A percentile compares a stretch with the other conserved stretches of the same genome.
These are phyloP conservation scores for Linnemannia exigua DNA, from an alignment of 192 early-diverging fungal species.

Conservation along the genomic window DNA sequence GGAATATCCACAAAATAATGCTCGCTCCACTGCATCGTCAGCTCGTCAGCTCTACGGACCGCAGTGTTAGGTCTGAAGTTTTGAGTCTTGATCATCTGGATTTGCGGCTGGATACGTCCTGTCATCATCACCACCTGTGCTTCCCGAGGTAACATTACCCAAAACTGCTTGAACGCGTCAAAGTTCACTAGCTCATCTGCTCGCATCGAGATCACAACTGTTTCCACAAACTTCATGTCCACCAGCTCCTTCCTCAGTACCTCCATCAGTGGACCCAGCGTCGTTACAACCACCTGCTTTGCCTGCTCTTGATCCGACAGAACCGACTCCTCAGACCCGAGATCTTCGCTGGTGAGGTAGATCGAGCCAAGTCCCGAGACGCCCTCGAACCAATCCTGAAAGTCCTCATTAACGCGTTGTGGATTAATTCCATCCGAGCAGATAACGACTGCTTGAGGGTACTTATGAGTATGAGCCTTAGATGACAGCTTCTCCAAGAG, in stretches of 20 bases:
- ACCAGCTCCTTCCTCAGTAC: constrained; percentile 22
- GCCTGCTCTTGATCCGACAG: constrained; percentile 31
- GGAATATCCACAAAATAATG: constrained; percentile 35
- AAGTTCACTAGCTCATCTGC: constrained; percentile 33
- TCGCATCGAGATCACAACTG: constrained; percentile 45
- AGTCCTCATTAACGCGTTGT: constrained; percentile 40
- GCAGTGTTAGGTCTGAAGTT: constrained; percentile 36
- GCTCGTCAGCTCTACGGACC: constrained; percentile 39
- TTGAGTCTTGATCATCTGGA: constrained; percentile 24
- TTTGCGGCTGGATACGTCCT: constrained; percentile 25
- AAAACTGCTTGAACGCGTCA: constrained; percentile 49
- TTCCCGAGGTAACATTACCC: constrained; percentile 21
- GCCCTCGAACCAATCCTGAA: constrained; percentile 36
- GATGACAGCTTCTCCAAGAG: constrained; percentile 36
- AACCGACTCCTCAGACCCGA: background rate
- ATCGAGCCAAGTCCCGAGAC: constrained; percentile 21
- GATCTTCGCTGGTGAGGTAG: constrained; percentile 15
- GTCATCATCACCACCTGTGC: constrained; percentile 46
- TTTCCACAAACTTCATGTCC: constrained; percentile 37
- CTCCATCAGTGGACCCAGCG: constrained; percentile 43
- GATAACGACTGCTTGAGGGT: constrained; percentile 41
- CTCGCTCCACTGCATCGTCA: constrained; percentile 57
- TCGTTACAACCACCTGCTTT: constrained; percentile 49
- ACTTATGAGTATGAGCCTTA: constrained; percentile 21
- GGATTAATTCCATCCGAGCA: constrained; percentile 48